These are phyloP conservation scores for Oenanthe sinensis DNA, from an alignment of 129 eudicot species.

Conservation along the genomic window DNA sequence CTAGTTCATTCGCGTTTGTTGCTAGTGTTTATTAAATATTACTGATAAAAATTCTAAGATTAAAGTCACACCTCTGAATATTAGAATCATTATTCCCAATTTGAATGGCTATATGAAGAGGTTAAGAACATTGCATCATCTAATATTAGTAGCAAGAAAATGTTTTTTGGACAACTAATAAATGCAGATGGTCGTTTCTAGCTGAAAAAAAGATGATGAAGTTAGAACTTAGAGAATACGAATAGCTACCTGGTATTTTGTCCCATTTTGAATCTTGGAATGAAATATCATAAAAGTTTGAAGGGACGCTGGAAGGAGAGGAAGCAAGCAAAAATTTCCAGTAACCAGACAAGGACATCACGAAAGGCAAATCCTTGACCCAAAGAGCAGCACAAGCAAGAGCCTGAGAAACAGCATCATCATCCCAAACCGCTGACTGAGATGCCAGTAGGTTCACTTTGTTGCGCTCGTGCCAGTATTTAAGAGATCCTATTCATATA, in stretches of 20 bases:
- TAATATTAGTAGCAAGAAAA: background rate
- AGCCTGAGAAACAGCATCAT: constrained; percentile 71
- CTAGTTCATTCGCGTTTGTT: background rate
- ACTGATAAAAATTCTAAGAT: background rate
- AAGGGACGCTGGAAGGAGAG: constrained; percentile 46
- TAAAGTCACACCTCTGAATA: background rate
- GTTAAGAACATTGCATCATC: background rate
- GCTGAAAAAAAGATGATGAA: background rate
- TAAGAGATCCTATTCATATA: constrained; percentile 57
- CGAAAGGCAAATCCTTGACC: constrained; percentile 81
- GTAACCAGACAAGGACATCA: constrained; percentile 71
- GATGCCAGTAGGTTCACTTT: constrained; percentile 56
- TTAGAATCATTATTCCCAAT: background rate
- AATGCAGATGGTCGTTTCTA: background rate
- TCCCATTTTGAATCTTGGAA: constrained; percentile 80
- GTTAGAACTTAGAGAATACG: background rate
- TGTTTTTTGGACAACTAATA: background rate
- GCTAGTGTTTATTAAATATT: background rate
- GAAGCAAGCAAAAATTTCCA: constrained; percentile 82
- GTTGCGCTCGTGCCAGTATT: constrained; percentile 78
- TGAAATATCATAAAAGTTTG: constrained; percentile 42
- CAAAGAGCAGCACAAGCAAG: constrained; percentile 81
- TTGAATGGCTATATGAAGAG: background rate
- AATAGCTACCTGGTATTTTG: constrained; percentile 62
- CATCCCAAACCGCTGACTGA: constrained; percentile 83